phyloP scores from a whole-genome alignment of 2,329 filamentous ascomycete genomes.

The Myriosclerotinia duriaeana region DNA sequence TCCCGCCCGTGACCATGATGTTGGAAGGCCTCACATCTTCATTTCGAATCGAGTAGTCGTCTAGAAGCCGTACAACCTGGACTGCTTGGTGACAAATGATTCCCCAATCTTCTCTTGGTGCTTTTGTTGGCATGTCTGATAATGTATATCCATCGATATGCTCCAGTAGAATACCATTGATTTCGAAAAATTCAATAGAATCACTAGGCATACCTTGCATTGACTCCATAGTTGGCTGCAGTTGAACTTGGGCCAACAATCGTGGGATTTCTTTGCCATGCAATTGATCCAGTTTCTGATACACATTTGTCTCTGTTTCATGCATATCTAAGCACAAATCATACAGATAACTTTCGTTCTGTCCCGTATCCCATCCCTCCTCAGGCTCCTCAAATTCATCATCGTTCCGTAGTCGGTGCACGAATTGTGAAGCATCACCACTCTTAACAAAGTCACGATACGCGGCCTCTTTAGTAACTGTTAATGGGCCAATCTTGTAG shows the following conservation, averaged over 20 bases:
- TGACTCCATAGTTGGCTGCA: neutral
- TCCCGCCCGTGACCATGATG: neutral
- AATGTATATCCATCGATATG: neutral
- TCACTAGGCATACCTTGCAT: too few relatives aligned
- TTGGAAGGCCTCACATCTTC: neutral
- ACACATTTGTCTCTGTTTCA: neutral
- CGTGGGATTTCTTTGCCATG: slow-evolving; percentile 1
- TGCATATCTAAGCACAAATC: neutral
- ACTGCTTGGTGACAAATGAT: neutral
- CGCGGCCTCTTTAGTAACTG: neutral
- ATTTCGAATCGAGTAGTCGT: neutral
- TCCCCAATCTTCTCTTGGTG: neutral
- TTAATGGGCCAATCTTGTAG: neutral
- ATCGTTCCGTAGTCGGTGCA: neutral
- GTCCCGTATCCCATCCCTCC: neutral
- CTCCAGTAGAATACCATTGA: neutral
- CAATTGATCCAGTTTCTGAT: neutral
- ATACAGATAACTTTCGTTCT: neutral
- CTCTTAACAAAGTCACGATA: neutral
- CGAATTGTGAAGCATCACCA: neutral
- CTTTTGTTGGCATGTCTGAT: neutral
- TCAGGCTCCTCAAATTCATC: neutral
- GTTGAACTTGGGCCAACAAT: neutral
- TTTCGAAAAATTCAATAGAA: neutral
- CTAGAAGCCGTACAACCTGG: too few relatives aligned